Evolutionary conservation across 768 basidiomycete species (phyloP).

Genomic region (Neoboletus subvelutipes): DNA sequence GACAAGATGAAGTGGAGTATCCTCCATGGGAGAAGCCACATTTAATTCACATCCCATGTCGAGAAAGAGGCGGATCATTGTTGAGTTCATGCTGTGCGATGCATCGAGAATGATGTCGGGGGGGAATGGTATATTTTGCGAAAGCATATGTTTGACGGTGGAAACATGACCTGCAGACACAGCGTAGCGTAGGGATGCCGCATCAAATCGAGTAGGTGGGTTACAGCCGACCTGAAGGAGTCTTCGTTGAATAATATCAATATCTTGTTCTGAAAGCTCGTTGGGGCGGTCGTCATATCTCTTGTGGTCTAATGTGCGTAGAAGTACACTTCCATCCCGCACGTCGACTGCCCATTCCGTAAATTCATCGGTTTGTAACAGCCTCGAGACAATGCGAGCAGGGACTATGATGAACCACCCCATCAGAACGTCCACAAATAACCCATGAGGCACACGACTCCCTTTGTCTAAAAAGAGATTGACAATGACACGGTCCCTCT

Average conservation of each 20-base stretch:
- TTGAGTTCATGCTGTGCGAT: neutral
- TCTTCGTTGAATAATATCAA: neutral
- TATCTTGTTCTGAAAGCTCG: neutral
- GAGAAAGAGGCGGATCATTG: constrained; percentile 5
- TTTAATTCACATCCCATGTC: neutral
- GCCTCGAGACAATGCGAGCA: neutral
- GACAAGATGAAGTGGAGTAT: constrained; percentile 5
- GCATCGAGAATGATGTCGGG: constrained; percentile 6
- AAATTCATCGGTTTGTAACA: constrained; percentile 7
- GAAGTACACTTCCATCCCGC: neutral
- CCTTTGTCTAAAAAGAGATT: neutral
- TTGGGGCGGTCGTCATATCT: too few species aligned
- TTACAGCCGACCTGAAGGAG: constrained; percentile 7
- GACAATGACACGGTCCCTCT: neutral
- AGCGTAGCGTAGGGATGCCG: neutral
- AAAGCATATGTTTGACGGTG: constrained; percentile 3
- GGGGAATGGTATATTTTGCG: neutral
- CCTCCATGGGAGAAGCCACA: neutral
- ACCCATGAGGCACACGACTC: neutral
- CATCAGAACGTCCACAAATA: neutral
- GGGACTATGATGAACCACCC: neutral
- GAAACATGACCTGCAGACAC: constrained; percentile 7
- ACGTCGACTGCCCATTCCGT: constrained; percentile 3
- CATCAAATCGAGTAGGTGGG: neutral
- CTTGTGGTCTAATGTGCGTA: neutral